phyloP scores from a whole-genome alignment of 345 rosid species.

The Syzygium aqueum region DNA sequence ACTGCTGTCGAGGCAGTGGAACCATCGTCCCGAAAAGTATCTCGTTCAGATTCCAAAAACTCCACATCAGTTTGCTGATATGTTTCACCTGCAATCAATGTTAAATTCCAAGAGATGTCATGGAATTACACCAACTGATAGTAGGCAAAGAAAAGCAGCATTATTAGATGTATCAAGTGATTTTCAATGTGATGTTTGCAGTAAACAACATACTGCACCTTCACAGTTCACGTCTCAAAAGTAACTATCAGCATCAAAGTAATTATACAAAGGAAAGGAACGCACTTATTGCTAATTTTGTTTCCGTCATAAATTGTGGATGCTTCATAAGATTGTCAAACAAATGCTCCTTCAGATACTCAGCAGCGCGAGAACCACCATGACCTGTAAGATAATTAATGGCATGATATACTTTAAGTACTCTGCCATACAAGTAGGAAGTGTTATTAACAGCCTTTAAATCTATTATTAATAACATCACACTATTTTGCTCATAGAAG shows the following conservation, averaged over 20 bases:
- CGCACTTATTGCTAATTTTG: constrained; percentile 82
- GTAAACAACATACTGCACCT: neutral
- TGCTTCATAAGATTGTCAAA: constrained; percentile 88
- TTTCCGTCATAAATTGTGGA: constrained; percentile 67
- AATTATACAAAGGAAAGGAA: neutral
- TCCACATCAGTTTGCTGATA: constrained; percentile 81
- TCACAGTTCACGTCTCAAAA: neutral
- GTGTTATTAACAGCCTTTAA: neutral
- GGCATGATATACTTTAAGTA: neutral
- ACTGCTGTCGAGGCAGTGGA: constrained; percentile 98
- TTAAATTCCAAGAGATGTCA: neutral
- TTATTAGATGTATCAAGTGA: neutral
- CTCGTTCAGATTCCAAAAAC: constrained; percentile 78
- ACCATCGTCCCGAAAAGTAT: constrained; percentile 85
- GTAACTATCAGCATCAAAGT: neutral
- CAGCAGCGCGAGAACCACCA: constrained; percentile 99
- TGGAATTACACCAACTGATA: neutral
- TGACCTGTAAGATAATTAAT: constrained; percentile 49
- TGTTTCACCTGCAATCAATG: constrained; percentile 62
- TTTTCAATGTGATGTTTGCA: neutral
- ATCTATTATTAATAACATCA: neutral
- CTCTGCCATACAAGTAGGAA: neutral
- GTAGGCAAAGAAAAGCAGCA: neutral
- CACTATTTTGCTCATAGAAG: neutral
- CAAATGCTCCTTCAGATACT: constrained; percentile 84